Evolutionary conservation across 78 protist genomes (phyloP), one percentile per base, ranked within the genome.

Genomic region (Trichosphaerium sp.): DNA sequence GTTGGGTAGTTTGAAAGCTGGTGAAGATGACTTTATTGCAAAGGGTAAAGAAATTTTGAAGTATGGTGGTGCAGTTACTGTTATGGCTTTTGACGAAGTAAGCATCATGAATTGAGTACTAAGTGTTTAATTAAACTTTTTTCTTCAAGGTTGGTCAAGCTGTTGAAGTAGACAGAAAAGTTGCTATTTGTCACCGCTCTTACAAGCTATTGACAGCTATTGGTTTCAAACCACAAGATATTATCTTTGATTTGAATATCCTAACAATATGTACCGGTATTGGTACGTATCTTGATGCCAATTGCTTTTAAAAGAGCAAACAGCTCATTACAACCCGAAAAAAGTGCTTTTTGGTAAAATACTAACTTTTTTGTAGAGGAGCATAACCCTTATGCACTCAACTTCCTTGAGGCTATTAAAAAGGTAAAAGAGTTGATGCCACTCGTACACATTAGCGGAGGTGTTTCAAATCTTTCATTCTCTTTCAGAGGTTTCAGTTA

Each of bases 391-490:
- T 94, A 96, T 72, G 99, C 75, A 57, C 65, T 87, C 12, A 92
- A 90, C 61, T 96, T 97, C 66, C 81, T 97, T 65, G 78, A 94
- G 15, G 93, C 94, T 15, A 69, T 74, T 37, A 37, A 72, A 28
- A 43, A 37, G 54, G 85, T 96, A 74, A 88, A 80, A 63, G 29
- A 8, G 23, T 32, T 54, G 44, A 73, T 84, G 71, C 97, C 97
- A 25, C 54, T 65, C 32, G 80, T 88, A 40, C 28, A 66, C 35
- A 58, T 90, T 26, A 32, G 71, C 21, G 99, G 99, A 47, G 99
- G 99, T 35, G 88, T 97, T n/a, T 89, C 96, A 43, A 97, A 97
- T 74, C 82, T 97, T 35, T 93, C 98, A 14, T 97, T 96, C 81
- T 81, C 98, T 35, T 97, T 94, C 96, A 87, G 99, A 25, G 96